Evolutionary conservation across 345 rosid species (phyloP).

Genomic region (Clarkia xantiana): DNA sequence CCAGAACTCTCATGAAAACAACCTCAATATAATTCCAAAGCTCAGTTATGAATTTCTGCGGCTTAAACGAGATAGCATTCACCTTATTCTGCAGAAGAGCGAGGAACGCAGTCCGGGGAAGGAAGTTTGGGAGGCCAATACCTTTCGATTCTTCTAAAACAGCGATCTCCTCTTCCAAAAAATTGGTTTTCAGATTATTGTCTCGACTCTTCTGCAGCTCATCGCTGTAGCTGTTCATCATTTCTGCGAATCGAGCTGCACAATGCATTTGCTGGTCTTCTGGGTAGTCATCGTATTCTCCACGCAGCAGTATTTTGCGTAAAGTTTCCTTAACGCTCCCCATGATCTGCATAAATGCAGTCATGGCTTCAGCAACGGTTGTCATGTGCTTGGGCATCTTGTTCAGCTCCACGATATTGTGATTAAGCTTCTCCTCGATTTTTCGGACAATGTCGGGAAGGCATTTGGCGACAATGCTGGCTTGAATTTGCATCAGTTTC

Average conservation of each 20-base stretch:
- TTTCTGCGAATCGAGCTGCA: conserved; percentile 18
- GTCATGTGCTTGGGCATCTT: conserved; percentile 18
- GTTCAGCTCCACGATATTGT: conserved; percentile 5
- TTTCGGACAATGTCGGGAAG: conserved; percentile 19
- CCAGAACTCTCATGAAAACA: conserved; percentile 10
- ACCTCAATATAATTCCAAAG: conserved; percentile 17
- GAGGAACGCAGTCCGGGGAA: conserved; percentile 17
- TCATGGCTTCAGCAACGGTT: conserved; percentile 21
- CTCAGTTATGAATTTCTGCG: conserved; percentile 3
- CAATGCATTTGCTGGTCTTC: conserved; percentile 21
- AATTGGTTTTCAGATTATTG: conserved; percentile 1
- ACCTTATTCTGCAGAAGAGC: conserved; percentile 14
- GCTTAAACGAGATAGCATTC: conserved; percentile 6
- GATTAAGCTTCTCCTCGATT: conserved; percentile 18
- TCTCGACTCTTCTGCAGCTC: conserved; percentile 6
- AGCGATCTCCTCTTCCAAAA: conserved; percentile 15
- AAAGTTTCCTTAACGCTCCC: conserved; percentile 29
- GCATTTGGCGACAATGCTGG: conserved; percentile 13
- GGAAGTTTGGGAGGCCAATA: conserved; percentile 23
- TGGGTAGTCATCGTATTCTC: conserved; percentile 31
- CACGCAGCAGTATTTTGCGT: conserved; percentile 20
- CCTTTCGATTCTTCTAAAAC: conserved; percentile 20
- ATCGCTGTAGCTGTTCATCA: conserved; percentile 7
- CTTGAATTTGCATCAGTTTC: conserved; percentile 24
- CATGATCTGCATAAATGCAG: conserved; percentile 25